A percentile compares a stretch with the other conserved stretches of the same genome.
Conservation (phyloP, 495 filamentous ascomycete species). For the Apodospora peruviana region DNA sequence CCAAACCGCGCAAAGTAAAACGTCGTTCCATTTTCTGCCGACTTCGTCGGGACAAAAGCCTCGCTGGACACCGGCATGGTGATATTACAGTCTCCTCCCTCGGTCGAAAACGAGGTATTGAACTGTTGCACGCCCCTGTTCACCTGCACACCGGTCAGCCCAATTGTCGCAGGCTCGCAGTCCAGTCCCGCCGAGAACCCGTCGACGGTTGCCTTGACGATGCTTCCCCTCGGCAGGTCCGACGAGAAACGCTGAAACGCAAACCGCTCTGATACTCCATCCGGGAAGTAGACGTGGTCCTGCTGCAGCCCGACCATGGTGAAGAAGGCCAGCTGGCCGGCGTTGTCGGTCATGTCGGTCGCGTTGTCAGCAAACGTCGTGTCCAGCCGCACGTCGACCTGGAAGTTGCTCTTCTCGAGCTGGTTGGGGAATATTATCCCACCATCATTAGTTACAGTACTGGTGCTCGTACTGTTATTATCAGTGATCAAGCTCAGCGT, state of each 20-base stretch:
- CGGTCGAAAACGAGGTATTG: constrained; percentile 6
- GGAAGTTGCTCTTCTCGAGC: too few species aligned
- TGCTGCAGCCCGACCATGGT: constrained; percentile 14
- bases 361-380: constrained; percentile 13
- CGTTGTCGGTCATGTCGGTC: constrained; percentile 6
- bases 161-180: constrained; percentile 16
- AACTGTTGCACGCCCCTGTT: constrained; percentile 6
- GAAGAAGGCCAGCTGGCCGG: constrained; percentile 14
- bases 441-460: too few species aligned
- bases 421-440: too few species aligned
- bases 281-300: constrained; percentile 14
- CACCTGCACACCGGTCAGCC: constrained; percentile 7
- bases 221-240: constrained; percentile 7
- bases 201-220: constrained; percentile 15
- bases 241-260: constrained; percentile 19
- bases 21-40: background rate
- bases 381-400: constrained; percentile 2
- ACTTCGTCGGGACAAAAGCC: background rate
- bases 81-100: constrained; percentile 11
- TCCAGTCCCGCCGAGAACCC: constrained; percentile 18
- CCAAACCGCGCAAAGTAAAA: constrained; percentile 11
- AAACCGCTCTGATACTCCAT: constrained; percentile 11
- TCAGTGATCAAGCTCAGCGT: constrained; percentile 5
- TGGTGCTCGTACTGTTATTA: background rate
- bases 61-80: constrained; percentile 7